Evolutionary conservation across 2,329 filamentous ascomycete genomes (phyloP), one percentile per base, ranked within the genome.

Genomic region (Penicillium sp.): DNA sequence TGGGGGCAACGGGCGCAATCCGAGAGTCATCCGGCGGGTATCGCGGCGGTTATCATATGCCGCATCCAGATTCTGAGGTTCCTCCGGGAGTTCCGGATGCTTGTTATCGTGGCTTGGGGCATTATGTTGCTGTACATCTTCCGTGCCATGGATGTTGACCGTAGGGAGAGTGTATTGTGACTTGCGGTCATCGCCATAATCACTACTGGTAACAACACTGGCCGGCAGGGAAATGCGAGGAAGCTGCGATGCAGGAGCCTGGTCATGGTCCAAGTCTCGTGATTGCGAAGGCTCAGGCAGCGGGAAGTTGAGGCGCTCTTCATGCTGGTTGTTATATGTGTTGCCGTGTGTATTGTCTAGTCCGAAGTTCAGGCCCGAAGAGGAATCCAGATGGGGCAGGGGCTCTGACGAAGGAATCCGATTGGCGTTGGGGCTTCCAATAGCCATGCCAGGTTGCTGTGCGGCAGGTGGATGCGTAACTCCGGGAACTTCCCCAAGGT

Each of bases 1-100:
- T 35, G 92, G 90, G 5, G 94, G 94, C 60, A 99, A 81, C 22
- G 94, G 94, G 16, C 94, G 88, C 73, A 96, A 69, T 47, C 84
- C 83, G 73, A 86, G 80, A 3, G 82, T 85, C 52, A 85, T 69
- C 56, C 83, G 76, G 58, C 79, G 79, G 45, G 74, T 74, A 65
- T 79, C 75, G 54, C 74, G 73, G 37, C 62, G 71, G 53, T 61
- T 55, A 50, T 73, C 71, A 45, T 61, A 63, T 20, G 48, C 53
- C 26, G 65, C 50, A 32, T 59, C 58, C 49, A 66, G 48, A 34
- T 61, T 67, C 16, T 61, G 53, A 34, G 66, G 50, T 46, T 72
- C 68, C 52, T 70, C 65, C n/a, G 63, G 55, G 32, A 67, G 55
- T 26, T 61, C 58, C 18, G 58, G 49, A 18, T 67, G 58, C 43